Percentiles rank a stretch among this genome's conserved stretches.
Conservation (phyloP, 2,329 filamentous ascomycete species). For the Aspergillus piperis region DNA sequence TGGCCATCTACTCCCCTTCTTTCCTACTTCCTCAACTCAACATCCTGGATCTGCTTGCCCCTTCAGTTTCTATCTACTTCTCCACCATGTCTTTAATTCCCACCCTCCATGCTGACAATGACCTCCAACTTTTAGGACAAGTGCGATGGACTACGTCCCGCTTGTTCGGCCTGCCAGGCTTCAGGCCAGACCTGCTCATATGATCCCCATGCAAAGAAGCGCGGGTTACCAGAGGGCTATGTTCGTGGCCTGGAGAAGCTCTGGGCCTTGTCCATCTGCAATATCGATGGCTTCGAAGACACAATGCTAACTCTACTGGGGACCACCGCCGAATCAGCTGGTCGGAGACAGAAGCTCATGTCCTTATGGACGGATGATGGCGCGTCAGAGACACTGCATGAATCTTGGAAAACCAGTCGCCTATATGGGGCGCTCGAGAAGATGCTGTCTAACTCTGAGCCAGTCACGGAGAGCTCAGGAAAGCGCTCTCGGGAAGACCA, state of each 20-base stretch:
- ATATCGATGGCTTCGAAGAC: slow-evolving; percentile 48
- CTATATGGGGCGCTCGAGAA: slow-evolving; percentile 44
- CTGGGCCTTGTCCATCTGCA: slow-evolving; percentile 47
- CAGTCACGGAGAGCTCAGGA: slow-evolving; percentile 21
- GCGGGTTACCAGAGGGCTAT: slow-evolving; percentile 50
- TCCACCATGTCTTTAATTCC: background rate
- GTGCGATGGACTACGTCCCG: slow-evolving; percentile 47
- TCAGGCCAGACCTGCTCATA: slow-evolving; percentile 46
- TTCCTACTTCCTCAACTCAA: background rate
- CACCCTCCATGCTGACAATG: background rate
- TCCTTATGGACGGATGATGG: slow-evolving; percentile 44
- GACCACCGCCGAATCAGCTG: slow-evolving; percentile 34
- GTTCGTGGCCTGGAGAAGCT: slow-evolving; percentile 50
- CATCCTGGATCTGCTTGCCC: background rate
- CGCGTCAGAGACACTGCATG: slow-evolving; percentile 46
- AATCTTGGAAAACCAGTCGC: slow-evolving; percentile 47
- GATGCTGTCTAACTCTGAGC: slow-evolving; percentile 40
- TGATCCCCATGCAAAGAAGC: slow-evolving; percentile 48
- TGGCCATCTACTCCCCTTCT: background rate
- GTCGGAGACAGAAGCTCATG: slow-evolving; percentile 37
- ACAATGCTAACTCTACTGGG: slow-evolving; percentile 43
- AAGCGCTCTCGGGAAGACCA: slow-evolving; percentile 40
- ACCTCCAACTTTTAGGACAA: slow-evolving; percentile 34
- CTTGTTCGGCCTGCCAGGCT: slow-evolving; percentile 45
- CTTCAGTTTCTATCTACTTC: background rate